Base-by-base conservation (phyloP, 805 yeast species). In the Saccharomycopsis sp. region DNA sequence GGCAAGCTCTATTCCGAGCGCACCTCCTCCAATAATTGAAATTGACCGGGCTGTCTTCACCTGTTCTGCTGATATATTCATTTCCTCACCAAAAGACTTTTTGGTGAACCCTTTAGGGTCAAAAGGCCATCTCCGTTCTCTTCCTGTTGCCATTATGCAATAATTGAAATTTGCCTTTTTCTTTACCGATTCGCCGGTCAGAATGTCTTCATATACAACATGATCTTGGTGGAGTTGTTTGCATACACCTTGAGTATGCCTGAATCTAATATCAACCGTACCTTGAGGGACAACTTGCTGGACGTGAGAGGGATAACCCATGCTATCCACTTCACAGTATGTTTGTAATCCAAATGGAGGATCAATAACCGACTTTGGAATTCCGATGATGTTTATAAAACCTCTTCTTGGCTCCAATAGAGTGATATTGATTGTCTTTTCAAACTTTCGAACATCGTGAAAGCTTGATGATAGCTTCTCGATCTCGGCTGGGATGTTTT, bases 101-200 rank as follows among this genome's bases (percentile, higher is more conserved):
- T 64, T 68, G 12, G 75, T 74, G 51, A 62, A 63, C 0, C 77
- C 81, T n/a, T 69, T 64, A 2, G 84, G 84, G 40, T 80, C 79
- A 41, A 78, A 74, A 14, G 84, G 85, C 82, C 82, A 79, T 48
- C 70, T 68, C 60, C 84, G 68, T 55, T 79, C 70, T 64, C 84
- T 69, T 1, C 84, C 84, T 1, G 79, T 67, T 3, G 83, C 80
- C 55, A 73, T 64, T 9, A 80, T 68, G 20, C 74, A 75, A 61
- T 77, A 79, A 61, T 80, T 81, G 64, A 79, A 80, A 0, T 57
- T 58, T 40, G 52, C 41, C 23, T 16, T 50, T 15, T 60, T 54
- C n/a, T 57, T 57, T 24, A 55, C 54, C 41, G 14, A 34, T n/a
- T 8, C 24, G 1, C 15, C 46, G 14, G 12, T 15, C 20, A 52